A percentile compares a stretch with the other conserved stretches of the same genome.
Conservation (phyloP, 768 basidiomycete species). For the Naganishia vishniacii region DNA sequence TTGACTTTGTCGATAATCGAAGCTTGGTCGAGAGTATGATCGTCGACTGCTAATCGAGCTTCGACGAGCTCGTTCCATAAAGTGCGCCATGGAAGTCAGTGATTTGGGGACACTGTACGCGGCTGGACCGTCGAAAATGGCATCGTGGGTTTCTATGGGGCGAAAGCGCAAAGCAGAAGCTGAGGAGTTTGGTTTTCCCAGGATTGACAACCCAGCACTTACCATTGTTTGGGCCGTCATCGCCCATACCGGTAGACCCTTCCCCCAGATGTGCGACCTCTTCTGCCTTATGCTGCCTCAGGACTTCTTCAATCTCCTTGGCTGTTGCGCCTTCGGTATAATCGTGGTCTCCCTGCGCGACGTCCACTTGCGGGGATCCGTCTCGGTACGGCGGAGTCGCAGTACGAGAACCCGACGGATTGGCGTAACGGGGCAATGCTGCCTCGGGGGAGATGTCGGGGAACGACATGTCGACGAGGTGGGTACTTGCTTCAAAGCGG, state of each 20-base stretch:
- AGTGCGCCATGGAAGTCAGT: slow-evolving; percentile 32
- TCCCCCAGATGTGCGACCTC: slow-evolving; percentile 18
- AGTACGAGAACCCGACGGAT: background rate
- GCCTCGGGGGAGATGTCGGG: slow-evolving; percentile 23
- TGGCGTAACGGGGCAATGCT: slow-evolving; percentile 11
- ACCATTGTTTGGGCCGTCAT: slow-evolving; percentile 20
- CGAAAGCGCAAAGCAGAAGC: background rate
- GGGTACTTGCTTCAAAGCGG: no score
- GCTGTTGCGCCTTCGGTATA: slow-evolving; percentile 83
- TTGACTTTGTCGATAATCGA: slow-evolving; percentile 10
- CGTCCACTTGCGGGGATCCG: slow-evolving; percentile 1
- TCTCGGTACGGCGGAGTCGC: slow-evolving; percentile 1
- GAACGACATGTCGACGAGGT: slow-evolving; percentile 15
- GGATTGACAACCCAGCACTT: background rate
- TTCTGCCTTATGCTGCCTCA: slow-evolving; percentile 47
- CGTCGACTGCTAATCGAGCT: slow-evolving; percentile 28
- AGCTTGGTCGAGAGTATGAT: slow-evolving; percentile 20
- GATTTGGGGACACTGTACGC: slow-evolving; percentile 33
- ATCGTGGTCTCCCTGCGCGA: slow-evolving; percentile 50
- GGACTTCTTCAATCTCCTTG: slow-evolving; percentile 63
- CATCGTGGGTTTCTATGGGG: slow-evolving; percentile 7
- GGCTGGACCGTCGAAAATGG: slow-evolving; percentile 32
- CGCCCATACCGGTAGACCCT: slow-evolving; percentile 14
- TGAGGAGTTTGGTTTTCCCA: background rate
- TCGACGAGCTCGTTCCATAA: slow-evolving; percentile 28